These are phyloP conservation scores for Naematelia aurantialba DNA, from an alignment of 768 basidiomycete species.

Conservation along the genomic window DNA sequence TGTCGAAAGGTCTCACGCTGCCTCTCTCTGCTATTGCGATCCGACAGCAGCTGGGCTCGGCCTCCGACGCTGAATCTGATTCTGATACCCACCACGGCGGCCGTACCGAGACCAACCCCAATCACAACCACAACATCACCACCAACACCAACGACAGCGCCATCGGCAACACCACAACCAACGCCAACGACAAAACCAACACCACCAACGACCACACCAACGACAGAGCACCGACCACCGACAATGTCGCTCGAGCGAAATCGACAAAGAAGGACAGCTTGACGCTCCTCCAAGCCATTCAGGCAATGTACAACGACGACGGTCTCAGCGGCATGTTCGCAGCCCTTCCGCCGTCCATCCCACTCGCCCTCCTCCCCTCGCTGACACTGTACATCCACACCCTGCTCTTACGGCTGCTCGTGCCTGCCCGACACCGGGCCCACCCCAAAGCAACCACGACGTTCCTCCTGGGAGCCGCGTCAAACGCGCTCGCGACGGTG, in stretches of 20 bases:
- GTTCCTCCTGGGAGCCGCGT: constrained; percentile 31
- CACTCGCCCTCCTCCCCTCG: constrained; percentile 38
- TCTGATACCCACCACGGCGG: constrained; percentile 11
- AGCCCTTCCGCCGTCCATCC: constrained; percentile 27
- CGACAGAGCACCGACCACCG: neutral
- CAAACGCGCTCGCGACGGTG: constrained; percentile 35
- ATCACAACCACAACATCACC: neutral
- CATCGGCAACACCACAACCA: too few relatives aligned
- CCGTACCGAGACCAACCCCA: neutral
- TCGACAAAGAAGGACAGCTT: constrained; percentile 1
- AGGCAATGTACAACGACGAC: constrained; percentile 19
- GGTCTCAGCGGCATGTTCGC: constrained; percentile 33
- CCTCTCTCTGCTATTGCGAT: constrained; percentile 39
- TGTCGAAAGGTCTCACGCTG: constrained; percentile 34
- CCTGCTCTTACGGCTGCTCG: constrained; percentile 19
- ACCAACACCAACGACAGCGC: neutral
- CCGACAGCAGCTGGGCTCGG: constrained; percentile 28
- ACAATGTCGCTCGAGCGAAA: too few relatives aligned
- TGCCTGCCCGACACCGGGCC: constrained; percentile 19
- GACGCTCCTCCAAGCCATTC: constrained; percentile 15
- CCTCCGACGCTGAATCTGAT: constrained; percentile 14
- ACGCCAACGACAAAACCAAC: neutral
- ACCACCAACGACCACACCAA: neutral
- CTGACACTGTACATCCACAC: constrained; percentile 40
- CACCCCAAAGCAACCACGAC: constrained; percentile 29